Evolutionary conservation across 495 filamentous ascomycete species (phyloP).

Genomic region (Bombardia bombarda): DNA sequence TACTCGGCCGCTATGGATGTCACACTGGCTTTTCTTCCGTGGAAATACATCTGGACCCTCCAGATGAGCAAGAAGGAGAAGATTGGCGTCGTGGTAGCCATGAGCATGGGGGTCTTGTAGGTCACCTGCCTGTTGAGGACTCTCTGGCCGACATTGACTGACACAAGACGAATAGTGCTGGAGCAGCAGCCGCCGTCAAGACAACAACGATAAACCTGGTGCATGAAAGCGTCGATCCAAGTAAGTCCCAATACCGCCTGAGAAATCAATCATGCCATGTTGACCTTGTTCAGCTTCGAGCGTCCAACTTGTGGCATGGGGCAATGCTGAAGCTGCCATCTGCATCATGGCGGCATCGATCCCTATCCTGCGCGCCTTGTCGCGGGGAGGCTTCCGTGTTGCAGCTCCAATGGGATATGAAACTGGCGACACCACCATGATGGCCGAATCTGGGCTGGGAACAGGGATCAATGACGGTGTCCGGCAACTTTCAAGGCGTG

Average conservation of each 20-base stretch:
- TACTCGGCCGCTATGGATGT: conserved; percentile 34
- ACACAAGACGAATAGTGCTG: conserved; percentile 14
- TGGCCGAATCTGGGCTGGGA: conserved; percentile 8
- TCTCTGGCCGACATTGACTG: background rate
- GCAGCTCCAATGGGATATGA: conserved; percentile 7
- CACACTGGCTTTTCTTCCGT: conserved; percentile 24
- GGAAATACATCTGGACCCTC: conserved; percentile 25
- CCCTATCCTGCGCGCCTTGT: conserved; percentile 25
- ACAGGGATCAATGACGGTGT: background rate
- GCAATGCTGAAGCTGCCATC: conserved; percentile 23
- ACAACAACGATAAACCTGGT: conserved; percentile 7
- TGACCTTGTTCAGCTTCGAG: conserved; percentile 8
- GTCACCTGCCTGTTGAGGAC: conserved; percentile 3
- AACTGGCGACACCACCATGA: conserved; percentile 7
- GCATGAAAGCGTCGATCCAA: conserved; percentile 3
- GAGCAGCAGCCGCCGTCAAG: conserved; percentile 22
- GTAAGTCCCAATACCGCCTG: background rate
- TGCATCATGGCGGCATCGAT: conserved; percentile 31
- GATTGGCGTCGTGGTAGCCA: conserved; percentile 26
- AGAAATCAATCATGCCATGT: background rate
- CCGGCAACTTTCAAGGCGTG: background rate
- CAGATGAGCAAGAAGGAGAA: conserved; percentile 27
- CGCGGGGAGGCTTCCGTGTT: conserved; percentile 7
- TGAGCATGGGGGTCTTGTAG: conserved; percentile 30
- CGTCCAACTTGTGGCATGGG: conserved; percentile 16